Percentiles rank a stretch among this genome's conserved stretches.
phyloP scores from a whole-genome alignment of 345 rosid species.

The Arabidopsis suecica region DNA sequence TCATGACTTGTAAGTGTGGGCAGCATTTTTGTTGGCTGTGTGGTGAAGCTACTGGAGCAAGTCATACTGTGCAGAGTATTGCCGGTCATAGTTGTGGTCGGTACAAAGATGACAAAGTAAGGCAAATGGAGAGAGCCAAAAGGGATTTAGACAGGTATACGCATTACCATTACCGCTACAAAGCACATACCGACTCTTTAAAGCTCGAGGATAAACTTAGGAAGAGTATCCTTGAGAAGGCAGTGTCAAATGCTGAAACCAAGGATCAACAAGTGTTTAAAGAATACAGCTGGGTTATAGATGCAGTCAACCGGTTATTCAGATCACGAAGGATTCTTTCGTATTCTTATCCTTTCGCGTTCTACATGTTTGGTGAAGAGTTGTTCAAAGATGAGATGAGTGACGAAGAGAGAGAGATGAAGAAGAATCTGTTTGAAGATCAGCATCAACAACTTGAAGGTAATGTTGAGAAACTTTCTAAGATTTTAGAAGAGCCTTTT shows the following conservation, averaged over 20 bases:
- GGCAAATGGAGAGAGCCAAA: conserved; percentile 64
- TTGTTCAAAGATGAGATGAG: conserved; percentile 82
- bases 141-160: conserved; percentile 79
- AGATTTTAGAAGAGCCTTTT: conserved; percentile 79
- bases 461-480: conserved; percentile 87
- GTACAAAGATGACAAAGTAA: conserved; percentile 48
- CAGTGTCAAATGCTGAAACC: conserved; percentile 63
- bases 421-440: conserved; percentile 83
- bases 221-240: conserved; percentile 60
- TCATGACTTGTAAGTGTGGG: conserved; percentile 82
- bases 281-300: conserved; percentile 84
- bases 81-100: conserved; percentile 90
- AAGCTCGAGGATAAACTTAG: conserved; percentile 82
- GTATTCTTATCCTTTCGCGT: conserved; percentile 85
- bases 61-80: conserved; percentile 69
- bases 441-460: conserved; percentile 95
- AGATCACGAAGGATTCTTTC: conserved; percentile 85
- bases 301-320: conserved; percentile 72
- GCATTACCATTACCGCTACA: conserved; percentile 84
- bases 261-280: conserved; percentile 50
- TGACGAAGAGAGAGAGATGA: conserved; percentile 66
- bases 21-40: conserved; percentile 93
- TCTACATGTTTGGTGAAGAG: conserved; percentile 95
- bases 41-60: conserved; percentile 87
- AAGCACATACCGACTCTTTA: conserved; percentile 81